Evolutionary conservation across 257 asterid species (phyloP), one percentile per base, ranked within the genome.

Genomic region (Echium plantagineum): DNA sequence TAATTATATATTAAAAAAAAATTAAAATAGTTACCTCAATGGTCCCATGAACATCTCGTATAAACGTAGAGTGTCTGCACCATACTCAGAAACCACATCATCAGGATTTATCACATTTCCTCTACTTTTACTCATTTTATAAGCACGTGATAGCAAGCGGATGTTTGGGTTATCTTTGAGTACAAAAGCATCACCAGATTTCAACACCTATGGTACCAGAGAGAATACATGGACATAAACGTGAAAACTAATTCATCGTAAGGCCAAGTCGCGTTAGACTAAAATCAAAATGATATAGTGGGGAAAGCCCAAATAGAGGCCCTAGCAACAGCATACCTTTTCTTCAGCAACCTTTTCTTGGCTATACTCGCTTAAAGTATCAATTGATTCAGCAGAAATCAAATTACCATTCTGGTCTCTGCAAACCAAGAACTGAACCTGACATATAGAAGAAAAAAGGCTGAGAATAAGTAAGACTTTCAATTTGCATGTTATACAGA

Each of bases 21-120:
- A 13, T 2, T 13, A 7, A 35, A 35, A 42, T 42, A 42, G 58
- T 58, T 62, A 91, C 98, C 98, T 81, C 71, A 91, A 81, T 71
- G 98, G 98, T 57, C 98, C 98, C 96, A 91, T 88, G 73, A 91
- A 91, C 98, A 91, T 91, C 81, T 91, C 98, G 79, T 88, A 91
- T 58, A 91, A 80, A 53, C 98, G 95, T 66, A 91, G 94, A 69
- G 98, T 82, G 74, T 91, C 98, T 35, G 98, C 96, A 72, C 98
- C 98, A 72, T 80, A 91, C 81, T 84, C 81, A 21, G 71, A 77
- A 68, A 91, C 95, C 64, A 91, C 95, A 71, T 91, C 96, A 69
- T 91, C 98, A 55, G 98, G 98, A 73, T 91, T 91, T 62, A 91
- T 55, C 57, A 91, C 98, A 79, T 91, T 91, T 66, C 98, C 96